A percentile compares a stretch with the other conserved stretches of the same genome.
Evolutionary conservation across 2,329 filamentous ascomycete species (phyloP).

Genomic region (Sordariomycetes sp.): DNA sequence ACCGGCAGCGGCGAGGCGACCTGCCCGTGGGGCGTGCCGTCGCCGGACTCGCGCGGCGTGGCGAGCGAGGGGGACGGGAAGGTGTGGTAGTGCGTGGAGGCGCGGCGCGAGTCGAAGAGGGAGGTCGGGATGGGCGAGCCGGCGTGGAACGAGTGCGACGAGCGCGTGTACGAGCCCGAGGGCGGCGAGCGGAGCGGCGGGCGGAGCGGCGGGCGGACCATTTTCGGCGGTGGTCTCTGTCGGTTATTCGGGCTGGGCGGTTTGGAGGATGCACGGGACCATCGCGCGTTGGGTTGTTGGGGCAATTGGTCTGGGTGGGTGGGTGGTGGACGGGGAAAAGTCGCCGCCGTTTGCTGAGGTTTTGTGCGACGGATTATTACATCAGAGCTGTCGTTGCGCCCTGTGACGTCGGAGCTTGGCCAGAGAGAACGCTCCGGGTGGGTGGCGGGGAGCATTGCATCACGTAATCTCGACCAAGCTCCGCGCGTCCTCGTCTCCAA

Average conservation of each 20-base stretch:
- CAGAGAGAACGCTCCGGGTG: too few relatives aligned
- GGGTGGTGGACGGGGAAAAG: background rate
- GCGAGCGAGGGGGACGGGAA: constrained; percentile 5
- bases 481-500: too few relatives aligned
- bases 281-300: background rate
- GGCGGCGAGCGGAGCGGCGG: background rate
- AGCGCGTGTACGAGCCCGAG: constrained; percentile 11
- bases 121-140: constrained; percentile 34
- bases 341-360: background rate
- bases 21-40: background rate
- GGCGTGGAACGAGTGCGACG: constrained; percentile 39
- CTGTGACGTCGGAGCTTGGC: too few relatives aligned
- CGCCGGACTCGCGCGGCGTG: constrained; percentile 1
- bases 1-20: constrained; percentile 58
- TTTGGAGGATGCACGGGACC: background rate
- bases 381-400: background rate
- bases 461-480: too few relatives aligned
- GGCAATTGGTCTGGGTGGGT: background rate
- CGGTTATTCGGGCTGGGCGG: background rate
- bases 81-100: constrained; percentile 5
- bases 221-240: background rate
- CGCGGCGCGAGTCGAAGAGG: constrained; percentile 4
- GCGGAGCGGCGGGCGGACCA: background rate
- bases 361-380: background rate
- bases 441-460: background rate